These are phyloP conservation scores for Claviceps cyperi DNA, from an alignment of 2,329 filamentous ascomycete species.

Conservation along the genomic window DNA sequence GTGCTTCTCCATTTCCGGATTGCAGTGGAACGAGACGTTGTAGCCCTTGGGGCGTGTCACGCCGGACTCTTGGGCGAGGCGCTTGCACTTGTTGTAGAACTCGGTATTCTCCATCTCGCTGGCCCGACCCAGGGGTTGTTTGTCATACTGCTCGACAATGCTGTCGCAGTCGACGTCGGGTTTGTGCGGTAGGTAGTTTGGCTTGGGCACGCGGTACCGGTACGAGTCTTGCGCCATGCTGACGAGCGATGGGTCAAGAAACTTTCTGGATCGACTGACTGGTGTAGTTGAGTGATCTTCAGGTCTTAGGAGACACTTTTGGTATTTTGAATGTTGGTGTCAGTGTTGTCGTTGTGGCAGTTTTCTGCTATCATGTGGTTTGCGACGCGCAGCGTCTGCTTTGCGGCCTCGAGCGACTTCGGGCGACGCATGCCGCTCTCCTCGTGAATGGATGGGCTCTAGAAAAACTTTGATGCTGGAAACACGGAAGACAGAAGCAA, in stretches of 20 bases:
- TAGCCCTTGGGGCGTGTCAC: slow-evolving; percentile 74
- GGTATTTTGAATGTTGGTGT: neutral
- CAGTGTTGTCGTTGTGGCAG: neutral
- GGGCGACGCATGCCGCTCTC: neutral
- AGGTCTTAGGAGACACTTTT: neutral
- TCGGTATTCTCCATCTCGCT: slow-evolving; percentile 40
- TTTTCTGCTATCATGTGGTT: neutral
- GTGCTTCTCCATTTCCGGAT: slow-evolving; percentile 86
- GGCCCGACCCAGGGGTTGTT: slow-evolving; percentile 33
- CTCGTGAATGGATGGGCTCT: neutral
- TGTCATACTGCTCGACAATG: slow-evolving; percentile 36
- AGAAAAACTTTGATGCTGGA: neutral
- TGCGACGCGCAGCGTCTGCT: neutral
- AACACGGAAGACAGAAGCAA: neutral
- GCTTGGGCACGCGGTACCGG: slow-evolving; percentile 38
- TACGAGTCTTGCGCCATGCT: slow-evolving; percentile 31
- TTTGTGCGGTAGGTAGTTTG: slow-evolving; percentile 46
- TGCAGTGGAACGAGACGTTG: slow-evolving; percentile 89
- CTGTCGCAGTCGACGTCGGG: slow-evolving; percentile 35
- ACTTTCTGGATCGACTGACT: neutral
- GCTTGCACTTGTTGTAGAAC: slow-evolving; percentile 43
- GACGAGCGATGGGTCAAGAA: neutral
- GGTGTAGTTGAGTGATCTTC: no score
- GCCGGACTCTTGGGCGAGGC: slow-evolving; percentile 44
- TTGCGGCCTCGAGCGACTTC: neutral